Conservation (phyloP, 2,329 filamentous ascomycete genomes). For the Fusarium clavum region DNA sequence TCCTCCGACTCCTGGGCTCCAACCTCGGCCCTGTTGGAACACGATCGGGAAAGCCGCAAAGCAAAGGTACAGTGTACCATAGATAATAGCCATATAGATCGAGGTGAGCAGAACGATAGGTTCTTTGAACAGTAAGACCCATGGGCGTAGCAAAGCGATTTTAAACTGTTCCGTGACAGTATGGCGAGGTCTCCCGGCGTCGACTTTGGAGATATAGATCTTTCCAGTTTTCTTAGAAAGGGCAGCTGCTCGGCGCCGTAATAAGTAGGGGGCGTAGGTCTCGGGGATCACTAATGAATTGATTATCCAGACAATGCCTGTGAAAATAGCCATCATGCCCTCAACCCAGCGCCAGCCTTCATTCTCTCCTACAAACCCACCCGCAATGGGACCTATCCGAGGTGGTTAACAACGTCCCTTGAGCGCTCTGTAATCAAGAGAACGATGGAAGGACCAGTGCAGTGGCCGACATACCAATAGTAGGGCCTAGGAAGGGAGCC, state of each 20-base stretch:
- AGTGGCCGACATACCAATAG: slow-evolving; percentile 53
- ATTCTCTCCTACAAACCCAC: slow-evolving; percentile 70
- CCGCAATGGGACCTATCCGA: slow-evolving; percentile 66
- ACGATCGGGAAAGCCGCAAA: slow-evolving; percentile 70
- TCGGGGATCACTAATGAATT: slow-evolving; percentile 66
- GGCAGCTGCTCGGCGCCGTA: slow-evolving; percentile 62
- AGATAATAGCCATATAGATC: slow-evolving; percentile 72
- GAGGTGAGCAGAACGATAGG: slow-evolving; percentile 73
- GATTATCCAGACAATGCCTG: slow-evolving; percentile 67
- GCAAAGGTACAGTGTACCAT: slow-evolving; percentile 66
- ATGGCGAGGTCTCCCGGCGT: slow-evolving; percentile 57
- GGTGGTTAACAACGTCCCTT: not conserved
- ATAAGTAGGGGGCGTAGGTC: slow-evolving; percentile 69
- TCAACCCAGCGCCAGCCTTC: slow-evolving; percentile 74
- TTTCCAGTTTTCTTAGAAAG: slow-evolving; percentile 66
- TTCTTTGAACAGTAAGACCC: slow-evolving; percentile 73
- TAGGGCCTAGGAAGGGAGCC: slow-evolving; percentile 73
- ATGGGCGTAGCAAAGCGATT: slow-evolving; percentile 70
- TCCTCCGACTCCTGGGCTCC: slow-evolving; percentile 68
- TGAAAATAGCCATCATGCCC: slow-evolving; percentile 71
- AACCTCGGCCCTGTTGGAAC: slow-evolving; percentile 68
- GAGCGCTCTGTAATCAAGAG: not conserved
- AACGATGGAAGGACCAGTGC: too few species aligned
- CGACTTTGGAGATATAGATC: slow-evolving; percentile 64
- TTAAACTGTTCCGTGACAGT: slow-evolving; percentile 63